phyloP scores from a whole-genome alignment of 2,329 filamentous ascomycete genomes.

The Exophiala xenobiotica region DNA sequence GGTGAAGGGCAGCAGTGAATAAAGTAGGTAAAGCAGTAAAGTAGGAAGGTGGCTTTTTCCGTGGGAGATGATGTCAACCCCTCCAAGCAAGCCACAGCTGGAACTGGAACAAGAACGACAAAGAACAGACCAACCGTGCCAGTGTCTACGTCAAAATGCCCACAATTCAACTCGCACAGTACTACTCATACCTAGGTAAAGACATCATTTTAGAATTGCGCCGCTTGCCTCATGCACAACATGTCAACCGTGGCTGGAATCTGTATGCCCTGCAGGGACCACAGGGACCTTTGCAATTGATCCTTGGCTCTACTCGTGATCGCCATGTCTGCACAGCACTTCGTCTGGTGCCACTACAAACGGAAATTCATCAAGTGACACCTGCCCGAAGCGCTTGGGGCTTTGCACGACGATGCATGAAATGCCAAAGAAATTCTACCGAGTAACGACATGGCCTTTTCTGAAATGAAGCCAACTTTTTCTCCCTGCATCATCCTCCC shows the following conservation, averaged over 20 bases:
- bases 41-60: conserved; percentile 9
- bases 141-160: conserved; percentile 2
- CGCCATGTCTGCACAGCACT: too few relatives aligned
- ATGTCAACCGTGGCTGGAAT: too few relatives aligned
- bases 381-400: too few relatives aligned
- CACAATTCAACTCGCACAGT: background rate
- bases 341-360: background rate
- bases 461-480: too few relatives aligned
- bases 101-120: background rate
- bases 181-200: background rate
- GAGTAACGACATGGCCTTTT: too few relatives aligned
- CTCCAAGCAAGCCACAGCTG: background rate
- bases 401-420: too few relatives aligned
- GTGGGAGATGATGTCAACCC: conserved; percentile 17
- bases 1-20: background rate
- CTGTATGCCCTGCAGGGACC: too few relatives aligned
- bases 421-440: too few relatives aligned
- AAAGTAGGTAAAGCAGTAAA: background rate
- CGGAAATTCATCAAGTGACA: conserved; percentile 16
- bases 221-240: background rate
- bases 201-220: background rate
- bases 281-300: too few relatives aligned
- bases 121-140: background rate
- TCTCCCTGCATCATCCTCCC: conserved; percentile 1
- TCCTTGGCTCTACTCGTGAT: too few relatives aligned